phyloP scores from a whole-genome alignment of 2,329 filamentous ascomycete genomes.

The Alternaria sp. region DNA sequence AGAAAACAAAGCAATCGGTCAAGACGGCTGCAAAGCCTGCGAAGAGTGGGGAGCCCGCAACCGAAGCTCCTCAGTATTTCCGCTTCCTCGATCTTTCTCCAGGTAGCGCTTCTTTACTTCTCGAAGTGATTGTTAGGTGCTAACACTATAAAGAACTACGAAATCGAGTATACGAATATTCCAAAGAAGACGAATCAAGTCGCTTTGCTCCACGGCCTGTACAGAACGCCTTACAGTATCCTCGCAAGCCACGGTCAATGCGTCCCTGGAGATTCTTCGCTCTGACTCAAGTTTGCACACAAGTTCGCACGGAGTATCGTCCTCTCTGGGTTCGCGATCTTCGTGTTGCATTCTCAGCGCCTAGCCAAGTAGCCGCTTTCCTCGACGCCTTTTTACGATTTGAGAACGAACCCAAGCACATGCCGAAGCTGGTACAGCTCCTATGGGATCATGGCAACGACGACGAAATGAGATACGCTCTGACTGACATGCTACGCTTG shows the following conservation, averaged over 20 bases:
- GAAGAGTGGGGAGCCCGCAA: not conserved
- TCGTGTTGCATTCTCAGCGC: not conserved
- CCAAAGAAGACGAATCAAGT: not conserved
- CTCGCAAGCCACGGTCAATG: too few species aligned
- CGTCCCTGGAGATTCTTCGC: not conserved
- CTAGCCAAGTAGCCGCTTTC: too few species aligned
- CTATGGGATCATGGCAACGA: too few species aligned
- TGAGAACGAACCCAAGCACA: too few species aligned
- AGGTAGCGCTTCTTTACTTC: not conserved
- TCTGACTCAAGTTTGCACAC: not conserved
- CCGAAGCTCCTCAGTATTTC: not conserved
- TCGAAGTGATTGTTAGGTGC: too few species aligned
- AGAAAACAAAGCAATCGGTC: not conserved
- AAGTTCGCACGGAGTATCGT: slow-evolving; percentile 5
- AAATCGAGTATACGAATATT: not conserved
- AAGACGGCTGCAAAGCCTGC: not conserved
- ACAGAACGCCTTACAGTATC: too few species aligned
- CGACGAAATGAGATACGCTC: too few species aligned
- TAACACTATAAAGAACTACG: rapidly evolving
- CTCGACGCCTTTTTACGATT: too few species aligned
- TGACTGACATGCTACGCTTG: too few species aligned
- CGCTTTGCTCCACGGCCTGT: not conserved
- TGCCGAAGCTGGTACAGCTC: too few species aligned
- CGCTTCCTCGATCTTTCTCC: not conserved
- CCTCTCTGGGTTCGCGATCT: not conserved